phyloP scores from a whole-genome alignment of 164 flowering plant genomes.

The Amborella trichopoda region DNA sequence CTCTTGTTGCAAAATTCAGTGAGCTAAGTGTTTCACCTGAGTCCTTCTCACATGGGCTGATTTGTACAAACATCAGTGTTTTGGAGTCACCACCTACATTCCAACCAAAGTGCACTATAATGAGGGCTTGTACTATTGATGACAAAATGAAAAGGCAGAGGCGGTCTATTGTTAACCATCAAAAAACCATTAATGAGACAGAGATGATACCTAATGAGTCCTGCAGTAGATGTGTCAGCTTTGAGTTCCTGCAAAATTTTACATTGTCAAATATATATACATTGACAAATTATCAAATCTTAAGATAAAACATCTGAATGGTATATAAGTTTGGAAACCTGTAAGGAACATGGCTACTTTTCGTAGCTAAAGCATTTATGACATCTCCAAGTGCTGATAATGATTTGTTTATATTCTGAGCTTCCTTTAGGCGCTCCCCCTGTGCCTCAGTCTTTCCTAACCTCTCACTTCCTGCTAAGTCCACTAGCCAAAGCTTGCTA shows the following conservation, averaged over 20 bases:
- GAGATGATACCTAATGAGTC: conserved; percentile 59
- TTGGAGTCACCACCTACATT: conserved; percentile 79
- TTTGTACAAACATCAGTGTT: conserved; percentile 87
- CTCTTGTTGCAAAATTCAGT: conserved; percentile 75
- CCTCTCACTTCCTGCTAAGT: conserved; percentile 90
- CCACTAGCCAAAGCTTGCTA: conserved; percentile 95
- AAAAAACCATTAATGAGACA: no score
- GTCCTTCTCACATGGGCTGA: conserved; percentile 76
- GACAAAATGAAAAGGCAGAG: no score
- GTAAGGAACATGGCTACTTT: conserved; percentile 80
- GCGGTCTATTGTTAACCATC: no score
- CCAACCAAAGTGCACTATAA: no score
- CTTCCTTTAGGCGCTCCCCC: conserved; percentile 88
- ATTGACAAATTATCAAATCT: not conserved
- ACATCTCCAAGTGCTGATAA: conserved; percentile 95
- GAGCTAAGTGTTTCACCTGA: conserved; percentile 82
- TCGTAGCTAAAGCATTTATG: conserved; percentile 70
- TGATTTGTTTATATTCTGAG: conserved; percentile 77
- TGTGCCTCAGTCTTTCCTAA: conserved; percentile 79
- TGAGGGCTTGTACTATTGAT: no score
- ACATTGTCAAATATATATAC: not conserved
- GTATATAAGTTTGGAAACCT: conserved; percentile 32
- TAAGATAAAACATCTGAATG: not conserved
- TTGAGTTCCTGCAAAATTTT: conserved; percentile 72
- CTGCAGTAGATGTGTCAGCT: conserved; percentile 83